Base-by-base conservation (phyloP, 306 rosid genomes). In the Prunus mume region DNA sequence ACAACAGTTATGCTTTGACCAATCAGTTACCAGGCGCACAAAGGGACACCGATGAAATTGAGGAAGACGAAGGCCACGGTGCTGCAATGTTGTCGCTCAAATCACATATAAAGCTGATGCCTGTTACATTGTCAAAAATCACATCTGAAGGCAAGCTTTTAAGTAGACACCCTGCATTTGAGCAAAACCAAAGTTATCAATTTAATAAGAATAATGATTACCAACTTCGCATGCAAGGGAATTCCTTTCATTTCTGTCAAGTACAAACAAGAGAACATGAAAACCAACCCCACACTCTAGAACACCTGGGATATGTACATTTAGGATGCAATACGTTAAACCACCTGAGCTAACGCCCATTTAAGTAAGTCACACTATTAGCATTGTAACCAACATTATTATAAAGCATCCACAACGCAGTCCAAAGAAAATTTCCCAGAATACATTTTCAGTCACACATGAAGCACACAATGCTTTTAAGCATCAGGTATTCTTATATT, bases 21-120 rank as follows among this genome's bases (percentile, higher is more conserved):
- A 45, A 72, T 76, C 78, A 74, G 75, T 85, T 92, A 96, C 99
- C 99, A 15, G 99, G 98, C 0, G 96, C 99, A 82, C 99, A 96
- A 65, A 96, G 88, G 69, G 99, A 89, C 73, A 92, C 14, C 4
- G 99, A 88, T 46, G 99, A 81, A 30, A 87, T 68, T 47, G 99
- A 92, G 72, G 97, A 88, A 49, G 99, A 92, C 3, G 88, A 88
- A 77, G 99, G 99, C 99, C 99, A 96, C 0, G 99, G 99, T 25
- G 98, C 99, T 69, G 87, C 91, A 75, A 89, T 84, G 79, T 96
- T 96, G 85, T 96, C 98, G 65, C 86, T 92, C 86, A 92, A 91
- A 82, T 96, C 99, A 79, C 99, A 96, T 25, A 87, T 87, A 87
- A 96, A 93, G 88, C 96, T 91, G 83, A 86, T 64, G 67, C 99